Base-by-base conservation (phyloP, 2,329 filamentous ascomycete species). In the Leptographium lundbergii region DNA sequence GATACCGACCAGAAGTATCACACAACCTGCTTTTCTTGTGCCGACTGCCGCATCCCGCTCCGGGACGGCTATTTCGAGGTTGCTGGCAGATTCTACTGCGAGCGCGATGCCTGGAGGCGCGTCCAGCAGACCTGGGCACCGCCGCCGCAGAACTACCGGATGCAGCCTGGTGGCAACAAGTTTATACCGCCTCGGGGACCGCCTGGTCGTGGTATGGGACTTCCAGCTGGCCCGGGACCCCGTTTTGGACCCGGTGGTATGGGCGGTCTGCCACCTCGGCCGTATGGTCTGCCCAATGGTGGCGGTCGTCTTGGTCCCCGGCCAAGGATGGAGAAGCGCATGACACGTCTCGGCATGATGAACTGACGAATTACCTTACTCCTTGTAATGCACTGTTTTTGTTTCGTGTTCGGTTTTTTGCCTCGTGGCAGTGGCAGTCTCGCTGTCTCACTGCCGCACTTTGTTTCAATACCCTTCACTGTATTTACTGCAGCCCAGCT, bases 31-130 rank as follows among this genome's bases (percentile, higher is more conserved):
- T 89, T 99, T 73, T 86, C 84, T 55, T 97, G 94, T 69, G 79
- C 80, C 52, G 86, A 89, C 65, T 97, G 92, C 69, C 81, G 84
- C 36, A 73, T 82, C 54, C 82, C 86, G 2, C 77, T 97, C 14
- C 80, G 81, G 24, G 86, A 92, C 52, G 92, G 94, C 62, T 97
- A 97, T 70, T 96, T 94, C 67, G 91, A 97, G 70, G 86, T 96
- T 65, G 84, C 82, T 48, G 89, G 89, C 27, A 79, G 76, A 52
- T 83, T 88, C 0, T 96, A 88, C 69, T 99, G 92, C 71, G 92
- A 97, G 71, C 82, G 85, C 52, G 91, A 97, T 69, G 91, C 91
- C 5, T 85, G 85, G 70, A 76, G 78, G 57, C 72, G 80, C 47
- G 71, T 77, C 34, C 66, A 68, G 61, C 66, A 67, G 61, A 56